A percentile compares a stretch with the other conserved stretches of the same genome.
Evolutionary conservation across 192 early-diverging fungal species (phyloP).

Genomic region (Backusella tuberculispora): DNA sequence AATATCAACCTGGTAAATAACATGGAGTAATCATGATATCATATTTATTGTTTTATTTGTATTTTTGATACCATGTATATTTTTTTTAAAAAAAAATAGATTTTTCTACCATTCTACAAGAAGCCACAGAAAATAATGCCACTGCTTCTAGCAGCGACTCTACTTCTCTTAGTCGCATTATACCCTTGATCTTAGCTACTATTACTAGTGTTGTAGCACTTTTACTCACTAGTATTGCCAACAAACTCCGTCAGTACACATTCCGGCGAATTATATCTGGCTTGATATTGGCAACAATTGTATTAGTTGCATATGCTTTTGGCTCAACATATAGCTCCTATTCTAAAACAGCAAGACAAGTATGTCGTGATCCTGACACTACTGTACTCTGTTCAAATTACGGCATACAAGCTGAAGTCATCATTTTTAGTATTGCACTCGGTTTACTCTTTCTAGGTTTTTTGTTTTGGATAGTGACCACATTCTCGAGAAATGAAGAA

Average conservation of each 20-base stretch:
- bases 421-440: conserved; percentile 1
- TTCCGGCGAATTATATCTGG: background rate
- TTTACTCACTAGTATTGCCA: background rate
- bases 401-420: conserved; percentile 1
- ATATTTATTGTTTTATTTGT: background rate
- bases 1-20: conserved; percentile 18
- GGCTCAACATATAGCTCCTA: background rate
- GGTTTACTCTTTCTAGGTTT: conserved; percentile 11
- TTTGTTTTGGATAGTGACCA: conserved; percentile 13
- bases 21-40: background rate
- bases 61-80: background rate
- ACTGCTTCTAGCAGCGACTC: background rate
- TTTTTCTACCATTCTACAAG: conserved; percentile 12
- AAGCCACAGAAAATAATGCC: conserved; percentile 17
- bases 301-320: background rate
- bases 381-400: background rate
- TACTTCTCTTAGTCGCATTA: conserved; percentile 5
- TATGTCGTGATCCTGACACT: background rate
- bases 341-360: background rate
- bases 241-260: background rate
- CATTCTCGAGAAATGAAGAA: background rate
- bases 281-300: background rate
- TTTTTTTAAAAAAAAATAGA: conserved; percentile 9
- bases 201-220: background rate
- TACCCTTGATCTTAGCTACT: conserved; percentile 17